Base-by-base conservation (phyloP, 352 stramenopile genomes). In the Phytopythium mirpurense region DNA sequence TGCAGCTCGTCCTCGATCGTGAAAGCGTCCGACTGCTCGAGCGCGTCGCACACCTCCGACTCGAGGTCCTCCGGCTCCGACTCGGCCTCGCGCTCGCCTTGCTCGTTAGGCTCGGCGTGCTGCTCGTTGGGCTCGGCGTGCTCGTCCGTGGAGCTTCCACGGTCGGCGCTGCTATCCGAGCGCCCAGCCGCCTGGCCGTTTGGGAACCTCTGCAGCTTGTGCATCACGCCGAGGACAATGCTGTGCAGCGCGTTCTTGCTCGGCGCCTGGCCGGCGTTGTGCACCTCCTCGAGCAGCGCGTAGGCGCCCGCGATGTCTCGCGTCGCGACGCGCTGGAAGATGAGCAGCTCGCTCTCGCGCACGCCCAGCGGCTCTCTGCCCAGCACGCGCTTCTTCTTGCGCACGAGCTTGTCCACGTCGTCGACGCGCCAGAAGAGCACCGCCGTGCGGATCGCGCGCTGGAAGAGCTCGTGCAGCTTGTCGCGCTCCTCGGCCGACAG, bases 241-340 rank as follows among this genome's bases (percentile, higher is more conserved):
- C 78, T 74, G 57, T 94, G 79, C 42, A 94, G 83, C 23, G 79
- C 85, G 49, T 82, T 68, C 26, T 75, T 59, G 10, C 69, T 81
- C 26, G 83, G 83, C 46, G 78, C 68, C 52, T 81, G 59, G 19
- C 81, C 83, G 9, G 65, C 72, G 64, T 88, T 89, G 59, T 94
- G 83, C 78, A 94, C 87, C 51, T 90, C 77, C 55, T 92, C 78
- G 43, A 94, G 51, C 34, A 94, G 54, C 26, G 67, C 67, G 64
- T 77, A 80, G 27, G 78, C 79, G 5, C 70, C 64, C 7, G 62
- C 60, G 12, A 88, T 42, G 36, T 92, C 68, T 27, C 72, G 58
- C 15, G 67, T 63, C 26, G 68, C 72, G 24, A 80, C 74, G 14
- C 72, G 66, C 47, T 76, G 65, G 56, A 89, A 88, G 46, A 92